Evolutionary conservation across 2,329 filamentous ascomycete species (phyloP).

Genomic region (Fusarium sambucinum): DNA sequence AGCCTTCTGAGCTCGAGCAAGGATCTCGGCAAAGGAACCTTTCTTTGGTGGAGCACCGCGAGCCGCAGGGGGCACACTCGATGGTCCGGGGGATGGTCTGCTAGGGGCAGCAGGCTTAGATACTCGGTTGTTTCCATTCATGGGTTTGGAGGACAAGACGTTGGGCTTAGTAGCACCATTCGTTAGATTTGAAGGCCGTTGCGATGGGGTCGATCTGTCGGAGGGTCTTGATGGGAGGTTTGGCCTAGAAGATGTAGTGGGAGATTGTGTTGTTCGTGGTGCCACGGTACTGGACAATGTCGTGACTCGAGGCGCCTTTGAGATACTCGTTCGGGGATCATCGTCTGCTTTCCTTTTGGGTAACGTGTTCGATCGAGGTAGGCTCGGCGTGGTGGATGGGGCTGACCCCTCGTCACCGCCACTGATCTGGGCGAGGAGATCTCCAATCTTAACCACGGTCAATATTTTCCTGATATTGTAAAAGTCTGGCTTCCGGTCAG

Average conservation of each 20-base stretch:
- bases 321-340: conserved; percentile 56
- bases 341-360: conserved; percentile 71
- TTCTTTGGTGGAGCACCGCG: conserved; percentile 73
- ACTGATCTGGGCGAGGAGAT: conserved; percentile 67
- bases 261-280: conserved; percentile 39
- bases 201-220: conserved; percentile 44
- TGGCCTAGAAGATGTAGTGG: conserved; percentile 34
- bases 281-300: conserved; percentile 43
- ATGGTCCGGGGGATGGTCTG: conserved; percentile 43
- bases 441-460: conserved; percentile 51
- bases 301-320: conserved; percentile 58
- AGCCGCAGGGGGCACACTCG: conserved; percentile 57
- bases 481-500: conserved; percentile 9
- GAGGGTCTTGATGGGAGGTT: conserved; percentile 44
- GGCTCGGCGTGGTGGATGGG: conserved; percentile 49
- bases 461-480: conserved; percentile 34
- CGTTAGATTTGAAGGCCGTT: conserved; percentile 38
- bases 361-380: conserved; percentile 45
- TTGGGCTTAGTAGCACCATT: conserved; percentile 33
- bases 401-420: conserved; percentile 63
- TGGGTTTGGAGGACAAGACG: conserved; percentile 45
- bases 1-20: conserved; percentile 77
- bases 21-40: conserved; percentile 79
- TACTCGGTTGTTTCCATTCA: conserved; percentile 43
- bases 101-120: conserved; percentile 44